Evolutionary conservation across 768 basidiomycete species (phyloP).

Genomic region (Royoungia palumana): DNA sequence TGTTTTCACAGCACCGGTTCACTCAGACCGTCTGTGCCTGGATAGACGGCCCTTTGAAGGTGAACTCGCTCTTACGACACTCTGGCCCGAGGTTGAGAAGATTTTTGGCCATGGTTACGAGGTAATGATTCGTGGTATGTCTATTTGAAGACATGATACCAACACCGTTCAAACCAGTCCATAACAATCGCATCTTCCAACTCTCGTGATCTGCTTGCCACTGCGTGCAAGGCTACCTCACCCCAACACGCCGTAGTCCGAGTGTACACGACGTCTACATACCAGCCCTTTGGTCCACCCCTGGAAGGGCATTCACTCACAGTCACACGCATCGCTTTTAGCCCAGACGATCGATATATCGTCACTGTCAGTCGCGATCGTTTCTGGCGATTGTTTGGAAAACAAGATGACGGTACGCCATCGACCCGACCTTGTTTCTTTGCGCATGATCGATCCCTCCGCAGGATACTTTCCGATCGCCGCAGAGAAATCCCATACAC

Average conservation of each 20-base stretch:
- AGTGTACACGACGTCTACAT: constrained; percentile 70
- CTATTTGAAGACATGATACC: not conserved
- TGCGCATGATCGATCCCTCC: not conserved
- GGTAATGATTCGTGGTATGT: constrained; percentile 40
- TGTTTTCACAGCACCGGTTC: constrained; percentile 14
- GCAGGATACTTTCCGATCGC: constrained; percentile 61
- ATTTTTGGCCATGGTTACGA: constrained; percentile 98
- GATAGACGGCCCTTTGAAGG: constrained; percentile 77
- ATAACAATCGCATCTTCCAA: constrained; percentile 78
- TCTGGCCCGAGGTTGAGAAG: constrained; percentile 98
- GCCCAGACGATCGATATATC: constrained; percentile 74
- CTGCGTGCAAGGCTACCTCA: constrained; percentile 85
- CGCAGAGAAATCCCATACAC: constrained; percentile 78
- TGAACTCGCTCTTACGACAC: constrained; percentile 78
- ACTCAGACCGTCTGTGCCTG: constrained; percentile 10
- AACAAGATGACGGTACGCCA: constrained; percentile 39
- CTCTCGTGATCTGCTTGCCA: constrained; percentile 68
- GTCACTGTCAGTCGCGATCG: constrained; percentile 90
- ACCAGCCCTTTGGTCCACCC: constrained; percentile 66
- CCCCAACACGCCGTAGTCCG: constrained; percentile 89
- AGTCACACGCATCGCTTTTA: constrained; percentile 87
- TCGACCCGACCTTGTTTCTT: not conserved
- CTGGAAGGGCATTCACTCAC: constrained; percentile 85
- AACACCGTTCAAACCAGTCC: constrained; percentile 45
- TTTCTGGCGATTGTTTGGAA: constrained; percentile 81